These are phyloP conservation scores for Saitozyma podzolica DNA, from an alignment of 768 basidiomycete genomes.

Conservation along the genomic window DNA sequence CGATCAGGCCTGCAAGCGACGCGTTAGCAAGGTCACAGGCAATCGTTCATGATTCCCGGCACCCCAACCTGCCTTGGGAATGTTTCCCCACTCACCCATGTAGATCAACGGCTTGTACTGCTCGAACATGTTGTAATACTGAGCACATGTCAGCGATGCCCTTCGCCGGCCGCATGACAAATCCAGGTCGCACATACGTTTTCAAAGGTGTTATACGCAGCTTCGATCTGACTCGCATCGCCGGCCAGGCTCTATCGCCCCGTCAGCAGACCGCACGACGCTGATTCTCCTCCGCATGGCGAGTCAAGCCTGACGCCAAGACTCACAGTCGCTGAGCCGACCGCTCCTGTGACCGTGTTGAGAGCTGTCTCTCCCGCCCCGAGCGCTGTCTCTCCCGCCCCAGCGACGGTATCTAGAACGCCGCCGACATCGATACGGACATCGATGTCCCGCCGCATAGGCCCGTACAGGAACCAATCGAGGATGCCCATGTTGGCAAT, in stretches of 20 bases:
- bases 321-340: background rate
- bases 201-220: too few relatives aligned
- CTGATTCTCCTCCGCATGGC: too few relatives aligned
- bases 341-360: background rate
- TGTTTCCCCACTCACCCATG: background rate
- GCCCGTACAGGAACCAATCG: too few relatives aligned
- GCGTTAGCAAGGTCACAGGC: background rate
- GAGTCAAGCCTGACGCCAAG: too few relatives aligned
- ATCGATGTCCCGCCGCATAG: background rate
- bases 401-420: background rate
- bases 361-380: background rate
- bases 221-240: background rate
- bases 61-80: background rate
- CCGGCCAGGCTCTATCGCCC: background rate
- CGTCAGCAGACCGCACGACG: background rate
- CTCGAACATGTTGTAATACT: background rate
- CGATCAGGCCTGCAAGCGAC: background rate
- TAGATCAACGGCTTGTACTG: background rate
- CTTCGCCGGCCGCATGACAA: too few relatives aligned
- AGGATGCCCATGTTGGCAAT: too few relatives aligned
- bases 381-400: background rate
- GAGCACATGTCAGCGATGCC: too few relatives aligned
- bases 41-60: background rate
- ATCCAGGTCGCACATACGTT: too few relatives aligned
- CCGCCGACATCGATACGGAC: background rate